Evolutionary conservation across 495 filamentous ascomycete genomes (phyloP).

Genomic region (Hypoxylon fragiforme): DNA sequence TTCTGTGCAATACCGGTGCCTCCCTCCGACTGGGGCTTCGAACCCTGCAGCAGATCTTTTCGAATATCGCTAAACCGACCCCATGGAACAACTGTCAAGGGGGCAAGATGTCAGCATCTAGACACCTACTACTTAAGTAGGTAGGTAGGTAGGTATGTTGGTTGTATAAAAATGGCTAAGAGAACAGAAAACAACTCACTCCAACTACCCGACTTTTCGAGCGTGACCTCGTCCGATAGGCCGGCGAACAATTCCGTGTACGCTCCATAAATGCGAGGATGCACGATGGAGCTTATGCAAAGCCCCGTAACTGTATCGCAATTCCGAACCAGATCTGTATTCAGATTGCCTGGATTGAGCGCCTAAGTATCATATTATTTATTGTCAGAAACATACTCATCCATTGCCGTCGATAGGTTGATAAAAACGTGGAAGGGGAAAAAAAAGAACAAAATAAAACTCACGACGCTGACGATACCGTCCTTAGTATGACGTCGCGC

Average conservation of each 20-base stretch:
- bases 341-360: constrained; percentile 51
- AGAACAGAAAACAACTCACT: constrained; percentile 16
- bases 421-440: too few relatives aligned
- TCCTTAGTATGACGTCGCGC: constrained; percentile 39
- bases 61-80: constrained; percentile 39
- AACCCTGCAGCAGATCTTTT: constrained; percentile 39
- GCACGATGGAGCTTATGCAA: constrained; percentile 16
- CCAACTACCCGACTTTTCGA: constrained; percentile 32
- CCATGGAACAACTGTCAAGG: constrained; percentile 43
- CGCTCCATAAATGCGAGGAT: constrained; percentile 44
- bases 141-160: too few relatives aligned
- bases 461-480: constrained; percentile 39
- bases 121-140: background rate
- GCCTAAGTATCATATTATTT: too few relatives aligned
- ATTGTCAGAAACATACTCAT: too few relatives aligned
- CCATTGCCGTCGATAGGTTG: too few relatives aligned
- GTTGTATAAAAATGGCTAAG: background rate
- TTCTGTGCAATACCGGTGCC: constrained; percentile 44
- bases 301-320: constrained; percentile 12
- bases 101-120: constrained; percentile 10
- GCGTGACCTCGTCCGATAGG: constrained; percentile 45
- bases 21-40: constrained; percentile 41
- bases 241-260: constrained; percentile 53
- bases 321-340: constrained; percentile 48
- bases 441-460: too few relatives aligned